Evolutionary conservation across 176 grass and related monocot genomes (phyloP).

Genomic region (Oryza glumipatula): DNA sequence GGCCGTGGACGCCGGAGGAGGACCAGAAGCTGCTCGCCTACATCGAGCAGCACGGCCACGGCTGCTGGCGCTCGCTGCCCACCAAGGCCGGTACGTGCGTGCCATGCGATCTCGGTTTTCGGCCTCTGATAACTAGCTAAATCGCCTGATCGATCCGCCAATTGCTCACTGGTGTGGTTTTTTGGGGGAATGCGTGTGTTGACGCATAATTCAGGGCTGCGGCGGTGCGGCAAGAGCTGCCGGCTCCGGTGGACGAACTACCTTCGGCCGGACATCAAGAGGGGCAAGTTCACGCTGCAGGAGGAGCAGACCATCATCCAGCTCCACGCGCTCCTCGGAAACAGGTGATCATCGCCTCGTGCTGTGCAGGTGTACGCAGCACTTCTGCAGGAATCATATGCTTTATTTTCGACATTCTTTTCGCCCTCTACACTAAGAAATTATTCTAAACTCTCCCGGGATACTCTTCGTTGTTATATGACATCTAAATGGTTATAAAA

Average conservation of each 20-base stretch:
- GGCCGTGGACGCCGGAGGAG: conserved; percentile 62
- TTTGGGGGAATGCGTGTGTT: neutral
- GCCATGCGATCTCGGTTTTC: too few relatives aligned
- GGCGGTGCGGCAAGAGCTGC: conserved; percentile 81
- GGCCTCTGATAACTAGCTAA: too few relatives aligned
- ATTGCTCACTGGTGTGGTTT: neutral
- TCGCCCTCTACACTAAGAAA: neutral
- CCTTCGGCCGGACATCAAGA: conserved; percentile 77
- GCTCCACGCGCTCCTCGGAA: conserved; percentile 78
- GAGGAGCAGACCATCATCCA: conserved; percentile 86
- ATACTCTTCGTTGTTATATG: too few relatives aligned
- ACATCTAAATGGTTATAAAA: too few relatives aligned
- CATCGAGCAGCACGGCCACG: conserved; percentile 68
- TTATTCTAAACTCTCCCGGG: too few relatives aligned
- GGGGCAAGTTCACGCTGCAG: conserved; percentile 73
- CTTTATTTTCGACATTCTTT: neutral
- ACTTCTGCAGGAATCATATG: neutral
- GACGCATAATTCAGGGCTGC: conserved; percentile 43
- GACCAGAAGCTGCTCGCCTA: conserved; percentile 67
- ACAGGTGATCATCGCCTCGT: conserved; percentile 47
- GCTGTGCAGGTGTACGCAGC: neutral
- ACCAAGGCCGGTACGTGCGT: conserved; percentile 56
- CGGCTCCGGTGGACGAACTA: conserved; percentile 84
- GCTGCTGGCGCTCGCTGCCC: conserved; percentile 77
- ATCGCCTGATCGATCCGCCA: neutral